Conservation (phyloP, 2,329 filamentous ascomycete genomes). For the Westerdykella aurantiaca region DNA sequence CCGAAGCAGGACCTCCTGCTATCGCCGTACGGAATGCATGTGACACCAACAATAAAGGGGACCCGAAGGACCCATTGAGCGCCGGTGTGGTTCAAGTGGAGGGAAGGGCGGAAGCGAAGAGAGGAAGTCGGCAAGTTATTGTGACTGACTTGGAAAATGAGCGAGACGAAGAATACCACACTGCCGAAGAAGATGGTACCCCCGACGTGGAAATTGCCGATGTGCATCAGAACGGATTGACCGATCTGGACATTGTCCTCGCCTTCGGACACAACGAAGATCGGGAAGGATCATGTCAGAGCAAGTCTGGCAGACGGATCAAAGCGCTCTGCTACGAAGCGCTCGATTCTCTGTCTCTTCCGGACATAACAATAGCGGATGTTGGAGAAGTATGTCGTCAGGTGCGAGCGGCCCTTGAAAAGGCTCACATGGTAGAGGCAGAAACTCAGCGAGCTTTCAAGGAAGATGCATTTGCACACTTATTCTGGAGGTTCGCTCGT, state of each 20-base stretch:
- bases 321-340: slow-evolving; percentile 7
- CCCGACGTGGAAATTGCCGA: too few relatives aligned
- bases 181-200: too few relatives aligned
- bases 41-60: too few relatives aligned
- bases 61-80: too few relatives aligned
- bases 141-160: too few relatives aligned
- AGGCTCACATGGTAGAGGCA: slow-evolving; percentile 1
- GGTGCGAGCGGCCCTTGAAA: slow-evolving; percentile 8
- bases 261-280: slow-evolving; percentile 14
- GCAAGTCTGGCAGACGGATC: slow-evolving; percentile 11
- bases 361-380: slow-evolving; percentile 5
- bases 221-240: not conserved
- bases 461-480: slow-evolving; percentile 20
- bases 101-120: too few relatives aligned
- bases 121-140: too few relatives aligned
- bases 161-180: too few relatives aligned
- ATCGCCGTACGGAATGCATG: too few relatives aligned
- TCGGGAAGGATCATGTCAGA: slow-evolving; percentile 16
- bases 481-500: slow-evolving; percentile 18
- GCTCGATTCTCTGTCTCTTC: too few relatives aligned
- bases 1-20: too few relatives aligned
- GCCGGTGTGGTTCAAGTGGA: too few relatives aligned
- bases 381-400: slow-evolving; percentile 5
- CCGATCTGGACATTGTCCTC: slow-evolving; percentile 16
- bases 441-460: slow-evolving; percentile 16